These are phyloP conservation scores for Vanderwaltozyma yarrowii DNA, from an alignment of 805 yeast species.

Conservation along the genomic window DNA sequence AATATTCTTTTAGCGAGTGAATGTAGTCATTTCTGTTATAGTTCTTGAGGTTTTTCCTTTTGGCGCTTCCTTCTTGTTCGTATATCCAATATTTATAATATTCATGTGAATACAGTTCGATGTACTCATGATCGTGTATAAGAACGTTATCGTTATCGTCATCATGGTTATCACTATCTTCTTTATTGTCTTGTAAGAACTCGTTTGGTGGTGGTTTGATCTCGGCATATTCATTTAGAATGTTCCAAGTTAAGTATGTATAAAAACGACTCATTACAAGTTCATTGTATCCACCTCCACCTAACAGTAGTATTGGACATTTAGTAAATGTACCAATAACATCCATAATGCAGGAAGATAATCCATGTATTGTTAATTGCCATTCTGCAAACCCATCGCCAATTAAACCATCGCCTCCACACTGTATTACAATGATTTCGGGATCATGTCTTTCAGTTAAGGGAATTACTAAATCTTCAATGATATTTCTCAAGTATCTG, in stretches of 20 bases:
- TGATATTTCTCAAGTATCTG: conserved; percentile 29
- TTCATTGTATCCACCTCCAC: conserved; percentile 73
- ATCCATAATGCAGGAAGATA: conserved; percentile 28
- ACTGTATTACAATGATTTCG: conserved; percentile 48
- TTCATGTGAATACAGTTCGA: conserved; percentile 35
- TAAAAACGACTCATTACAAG: conserved; percentile 53
- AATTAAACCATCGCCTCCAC: conserved; percentile 69
- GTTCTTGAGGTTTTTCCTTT: conserved; percentile 22
- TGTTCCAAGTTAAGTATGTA: conserved; percentile 27
- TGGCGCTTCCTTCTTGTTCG: conserved; percentile 26
- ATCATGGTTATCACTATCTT: conserved; percentile 6
- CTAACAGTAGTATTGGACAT: conserved; percentile 34
- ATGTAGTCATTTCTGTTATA: conserved; percentile 17
- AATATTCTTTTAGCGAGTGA: conserved; percentile 6
- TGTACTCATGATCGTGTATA: conserved; percentile 42
- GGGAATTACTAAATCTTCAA: conserved; percentile 36
- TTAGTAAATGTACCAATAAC: conserved; percentile 19
- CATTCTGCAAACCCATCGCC: conserved; percentile 56
- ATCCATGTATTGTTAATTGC: conserved; percentile 52
- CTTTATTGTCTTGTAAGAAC: conserved; percentile 3
- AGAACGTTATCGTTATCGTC: conserved; percentile 30
- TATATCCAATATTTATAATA: conserved; percentile 43
- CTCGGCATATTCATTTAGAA: conserved; percentile 5
- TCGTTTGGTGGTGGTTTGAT: neutral
- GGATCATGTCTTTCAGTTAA: conserved; percentile 33